Percentiles rank a stretch among this genome's conserved stretches.
phyloP scores from a whole-genome alignment of 78 protist species.

The Reticulomyxa filosa region DNA sequence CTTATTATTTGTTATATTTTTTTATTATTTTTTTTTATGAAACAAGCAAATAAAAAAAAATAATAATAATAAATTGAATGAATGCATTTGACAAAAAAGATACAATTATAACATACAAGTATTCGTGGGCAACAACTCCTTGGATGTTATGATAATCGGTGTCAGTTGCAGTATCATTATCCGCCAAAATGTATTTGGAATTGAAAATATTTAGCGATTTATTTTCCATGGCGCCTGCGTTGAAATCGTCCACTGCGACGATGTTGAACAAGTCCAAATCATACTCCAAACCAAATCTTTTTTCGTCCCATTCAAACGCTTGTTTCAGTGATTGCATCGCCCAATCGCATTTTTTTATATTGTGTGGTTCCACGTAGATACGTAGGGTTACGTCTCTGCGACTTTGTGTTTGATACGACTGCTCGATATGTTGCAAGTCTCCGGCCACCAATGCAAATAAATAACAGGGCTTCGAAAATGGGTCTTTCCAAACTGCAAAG shows the following conservation, averaged over 20 bases:
- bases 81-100: neutral
- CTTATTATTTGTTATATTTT: neutral
- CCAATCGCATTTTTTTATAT: neutral
- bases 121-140: too few relatives aligned
- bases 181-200: slow-evolving; percentile 6
- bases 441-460: slow-evolving; percentile 20
- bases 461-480: slow-evolving; percentile 11
- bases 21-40: neutral
- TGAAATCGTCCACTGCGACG: slow-evolving; percentile 25
- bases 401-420: neutral
- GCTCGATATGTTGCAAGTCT: neutral
- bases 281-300: slow-evolving; percentile 2
- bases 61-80: neutral
- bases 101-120: neutral
- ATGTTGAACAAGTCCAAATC: slow-evolving; percentile 7
- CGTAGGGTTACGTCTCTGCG: neutral
- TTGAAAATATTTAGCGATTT: slow-evolving; percentile 20
- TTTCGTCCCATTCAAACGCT: slow-evolving; percentile 3
- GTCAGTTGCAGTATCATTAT: slow-evolving; percentile 8
- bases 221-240: slow-evolving; percentile 29
- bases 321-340: slow-evolving; percentile 12
- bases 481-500: slow-evolving; percentile 12
- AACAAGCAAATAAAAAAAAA: neutral
- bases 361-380: neutral
- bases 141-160: neutral